A percentile compares a stretch with the other conserved stretches of the same genome.
phyloP scores from a whole-genome alignment of 2,329 filamentous ascomycete genomes.

The Penicillium polonicum region DNA sequence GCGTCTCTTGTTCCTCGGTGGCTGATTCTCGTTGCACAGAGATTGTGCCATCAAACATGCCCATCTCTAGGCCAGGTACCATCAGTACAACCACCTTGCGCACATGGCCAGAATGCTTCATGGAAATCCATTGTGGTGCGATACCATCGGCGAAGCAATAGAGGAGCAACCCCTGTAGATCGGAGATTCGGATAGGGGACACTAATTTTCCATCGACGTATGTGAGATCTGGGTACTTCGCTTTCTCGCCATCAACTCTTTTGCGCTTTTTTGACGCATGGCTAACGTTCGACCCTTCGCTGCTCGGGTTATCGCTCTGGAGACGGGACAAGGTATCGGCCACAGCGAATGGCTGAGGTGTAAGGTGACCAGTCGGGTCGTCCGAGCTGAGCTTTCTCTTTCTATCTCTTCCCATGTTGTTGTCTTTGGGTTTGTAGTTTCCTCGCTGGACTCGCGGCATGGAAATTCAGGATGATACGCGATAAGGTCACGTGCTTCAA shows the following conservation, averaged over 20 bases:
- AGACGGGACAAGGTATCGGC: conserved; percentile 35
- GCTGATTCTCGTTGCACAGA: conserved; percentile 35
- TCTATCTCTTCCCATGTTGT: conserved; percentile 23
- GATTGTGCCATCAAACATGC: conserved; percentile 73
- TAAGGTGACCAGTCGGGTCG: conserved; percentile 19
- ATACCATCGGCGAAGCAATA: conserved; percentile 62
- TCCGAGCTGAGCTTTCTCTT: conserved; percentile 40
- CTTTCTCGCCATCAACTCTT: conserved; percentile 42
- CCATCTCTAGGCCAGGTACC: conserved; percentile 86
- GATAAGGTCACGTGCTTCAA: not conserved
- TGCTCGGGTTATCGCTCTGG: conserved; percentile 19
- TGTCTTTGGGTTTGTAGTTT: conserved; percentile 1
- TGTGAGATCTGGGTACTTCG: conserved; percentile 54
- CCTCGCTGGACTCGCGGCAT: not conserved
- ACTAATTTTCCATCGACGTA: conserved; percentile 56
- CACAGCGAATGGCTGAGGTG: conserved; percentile 28
- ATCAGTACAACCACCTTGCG: conserved; percentile 82
- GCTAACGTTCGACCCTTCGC: conserved; percentile 4
- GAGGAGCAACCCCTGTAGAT: conserved; percentile 58
- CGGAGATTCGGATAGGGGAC: conserved; percentile 56
- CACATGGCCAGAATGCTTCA: conserved; percentile 56
- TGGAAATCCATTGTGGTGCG: conserved; percentile 63
- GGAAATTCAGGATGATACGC: conserved; percentile 18
- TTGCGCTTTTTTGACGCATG: conserved; percentile 25
- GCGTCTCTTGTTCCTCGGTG: conserved; percentile 7